Evolutionary conservation across 2,329 filamentous ascomycete species (phyloP).

Genomic region (Purpureocillium lavendulum): DNA sequence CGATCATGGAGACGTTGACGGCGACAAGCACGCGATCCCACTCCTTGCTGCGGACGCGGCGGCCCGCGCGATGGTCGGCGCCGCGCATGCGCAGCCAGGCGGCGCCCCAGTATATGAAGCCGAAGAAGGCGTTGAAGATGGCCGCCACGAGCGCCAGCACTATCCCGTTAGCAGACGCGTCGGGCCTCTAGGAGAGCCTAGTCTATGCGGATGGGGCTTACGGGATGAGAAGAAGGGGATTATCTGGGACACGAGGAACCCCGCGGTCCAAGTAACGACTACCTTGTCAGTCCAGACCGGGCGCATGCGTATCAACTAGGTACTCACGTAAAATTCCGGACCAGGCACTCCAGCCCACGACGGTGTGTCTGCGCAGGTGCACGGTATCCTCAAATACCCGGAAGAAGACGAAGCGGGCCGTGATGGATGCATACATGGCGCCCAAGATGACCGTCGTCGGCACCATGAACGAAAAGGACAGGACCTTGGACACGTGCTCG

Average conservation of each 20-base stretch:
- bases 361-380: conserved; percentile 74
- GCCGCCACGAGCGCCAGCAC: conserved; percentile 72
- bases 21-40: too few relatives aligned
- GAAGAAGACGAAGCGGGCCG: conserved; percentile 87
- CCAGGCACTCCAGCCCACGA: conserved; percentile 76
- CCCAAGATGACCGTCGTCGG: conserved; percentile 89
- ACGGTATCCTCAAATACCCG: conserved; percentile 73
- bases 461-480: conserved; percentile 91
- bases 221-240: conserved; percentile 86
- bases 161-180: conserved; percentile 18
- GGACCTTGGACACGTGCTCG: conserved; percentile 72
- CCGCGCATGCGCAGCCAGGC: conserved; percentile 70
- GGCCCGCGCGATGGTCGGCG: too few relatives aligned
- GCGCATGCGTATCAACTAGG: too few relatives aligned
- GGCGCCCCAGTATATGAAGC: conserved; percentile 91
- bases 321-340: conserved; percentile 62
- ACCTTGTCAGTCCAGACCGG: too few relatives aligned
- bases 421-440: conserved; percentile 83
- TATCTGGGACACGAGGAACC: conserved; percentile 85
- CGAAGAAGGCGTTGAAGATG: conserved; percentile 86
- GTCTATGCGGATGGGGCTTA: conserved; percentile 24
- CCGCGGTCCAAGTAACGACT: conserved; percentile 68
- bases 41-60: too few relatives aligned
- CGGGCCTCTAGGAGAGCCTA: too few relatives aligned
- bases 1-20: too few relatives aligned